Conservation (phyloP, 441 rosid genomes). For the Francoa sonchifolia region DNA sequence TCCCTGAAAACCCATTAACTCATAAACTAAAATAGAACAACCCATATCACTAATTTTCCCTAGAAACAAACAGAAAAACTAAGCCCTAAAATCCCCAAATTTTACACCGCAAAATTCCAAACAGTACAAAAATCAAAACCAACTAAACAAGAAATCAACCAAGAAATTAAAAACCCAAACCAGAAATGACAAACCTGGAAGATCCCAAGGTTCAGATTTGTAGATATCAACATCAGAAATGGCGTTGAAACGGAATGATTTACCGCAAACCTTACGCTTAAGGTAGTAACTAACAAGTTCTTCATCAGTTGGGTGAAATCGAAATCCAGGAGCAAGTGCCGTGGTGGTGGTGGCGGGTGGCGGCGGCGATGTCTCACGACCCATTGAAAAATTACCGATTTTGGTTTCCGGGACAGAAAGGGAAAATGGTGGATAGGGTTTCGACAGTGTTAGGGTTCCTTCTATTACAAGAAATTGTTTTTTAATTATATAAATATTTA, state of each 20-base stretch:
- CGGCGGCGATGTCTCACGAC: conserved; percentile 1
- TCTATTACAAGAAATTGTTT: background rate
- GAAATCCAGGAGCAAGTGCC: conserved; percentile 86
- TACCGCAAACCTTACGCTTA: conserved; percentile 60
- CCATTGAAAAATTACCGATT: background rate
- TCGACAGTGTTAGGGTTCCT: background rate
- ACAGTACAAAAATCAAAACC: background rate
- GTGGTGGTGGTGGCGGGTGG: conserved; percentile 22
- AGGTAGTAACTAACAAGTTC: conserved; percentile 72
- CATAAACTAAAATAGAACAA: background rate
- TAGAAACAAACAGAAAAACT: background rate
- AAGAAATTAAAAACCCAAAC: background rate
- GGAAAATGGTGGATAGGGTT: too few species aligned
- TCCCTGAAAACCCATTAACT: conserved; percentile 28
- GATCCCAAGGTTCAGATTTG: conserved; percentile 82
- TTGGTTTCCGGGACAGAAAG: too few species aligned
- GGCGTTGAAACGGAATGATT: conserved; percentile 56
- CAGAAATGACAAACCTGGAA: conserved; percentile 19
- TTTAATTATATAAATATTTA: too few species aligned
- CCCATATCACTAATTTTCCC: background rate
- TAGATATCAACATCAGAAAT: conserved; percentile 78
- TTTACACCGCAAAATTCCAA: background rate
- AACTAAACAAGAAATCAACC: background rate
- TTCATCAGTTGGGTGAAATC: too few species aligned
- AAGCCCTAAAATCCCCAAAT: too few species aligned